Percentiles rank a stretch among this genome's conserved stretches.
Conservation (phyloP, 2,329 filamentous ascomycete species). For the Thermomyces lanuginosus region DNA sequence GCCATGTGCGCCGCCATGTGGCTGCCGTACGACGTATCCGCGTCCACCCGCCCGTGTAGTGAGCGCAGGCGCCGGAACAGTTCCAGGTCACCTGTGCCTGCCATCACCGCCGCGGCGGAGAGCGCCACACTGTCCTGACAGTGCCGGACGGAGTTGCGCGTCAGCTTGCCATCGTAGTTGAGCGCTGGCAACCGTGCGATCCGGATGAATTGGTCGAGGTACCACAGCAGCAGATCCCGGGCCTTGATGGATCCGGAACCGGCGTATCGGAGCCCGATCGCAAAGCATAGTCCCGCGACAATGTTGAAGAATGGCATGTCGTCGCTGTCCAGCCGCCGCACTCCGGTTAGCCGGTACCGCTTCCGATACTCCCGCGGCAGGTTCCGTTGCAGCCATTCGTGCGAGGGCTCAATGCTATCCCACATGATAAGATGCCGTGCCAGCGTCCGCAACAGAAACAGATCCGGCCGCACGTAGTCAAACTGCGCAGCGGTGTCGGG, state of each 20-base stretch:
- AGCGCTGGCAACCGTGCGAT: constrained; percentile 48
- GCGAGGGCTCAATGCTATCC: constrained; percentile 59
- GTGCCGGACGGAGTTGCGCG: constrained; percentile 68
- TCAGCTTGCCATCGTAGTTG: constrained; percentile 69
- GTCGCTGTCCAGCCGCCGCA: constrained; percentile 52
- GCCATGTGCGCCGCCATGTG: constrained; percentile 87
- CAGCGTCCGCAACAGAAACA: constrained; percentile 76
- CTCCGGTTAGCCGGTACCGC: constrained; percentile 42
- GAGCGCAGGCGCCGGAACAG: constrained; percentile 73
- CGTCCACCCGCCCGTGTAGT: constrained; percentile 72
- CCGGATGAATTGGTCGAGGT: constrained; percentile 73
- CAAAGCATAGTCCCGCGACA: constrained; percentile 72
- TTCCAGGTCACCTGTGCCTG: constrained; percentile 75
- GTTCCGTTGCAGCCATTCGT: constrained; percentile 58
- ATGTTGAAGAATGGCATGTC: constrained; percentile 92
- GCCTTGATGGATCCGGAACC: constrained; percentile 55
- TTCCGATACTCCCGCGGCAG: constrained; percentile 54
- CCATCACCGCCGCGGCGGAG: constrained; percentile 78
- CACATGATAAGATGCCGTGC: constrained; percentile 87
- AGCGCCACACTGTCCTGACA: constrained; percentile 80
- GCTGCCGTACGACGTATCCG: constrained; percentile 77
- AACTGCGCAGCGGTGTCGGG: constrained; percentile 83
- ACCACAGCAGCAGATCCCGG: constrained; percentile 65
- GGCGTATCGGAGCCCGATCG: constrained; percentile 54
- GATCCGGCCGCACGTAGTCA: constrained; percentile 86